Base-by-base conservation (phyloP, 257 asterid genomes). In the Solanum raphanifolium region DNA sequence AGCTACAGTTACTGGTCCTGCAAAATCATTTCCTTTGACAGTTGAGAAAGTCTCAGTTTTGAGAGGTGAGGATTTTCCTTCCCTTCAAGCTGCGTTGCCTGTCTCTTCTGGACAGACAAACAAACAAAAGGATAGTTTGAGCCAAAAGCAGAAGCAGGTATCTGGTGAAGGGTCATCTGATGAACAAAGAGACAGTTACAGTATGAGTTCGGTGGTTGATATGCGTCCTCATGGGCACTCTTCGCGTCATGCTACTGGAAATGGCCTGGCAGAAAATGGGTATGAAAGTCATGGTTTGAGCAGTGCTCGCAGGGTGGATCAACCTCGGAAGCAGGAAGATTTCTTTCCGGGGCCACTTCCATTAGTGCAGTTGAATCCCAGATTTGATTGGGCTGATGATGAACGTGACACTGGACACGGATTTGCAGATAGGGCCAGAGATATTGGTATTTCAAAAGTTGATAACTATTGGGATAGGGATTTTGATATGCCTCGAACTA, bases 51-150 rank as follows among this genome's bases (percentile, higher is more conserved):
- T 94, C 4, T 85, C 93, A 87, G 96, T 97, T 87, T 92, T 97
- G 96, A 92, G 96, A 91, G 99, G 99, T 27, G 99, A 97, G 94
- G 99, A 97, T 91, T 97, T 97, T 89, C 99, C 99, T n/a, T 92
- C 99, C 86, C 91, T 97, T 87, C 95, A 93, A 89, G 99, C 97
- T 83, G 98, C 94, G 13, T 91, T 94, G 90, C 98, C 99, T 10
- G 92, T 90, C 35, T 90, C 96, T 13, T 92, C 98, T 13, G 98
- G 94, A 86, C 71, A 93, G 62, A 90, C 93, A 68, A 95, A 89
- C 90, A 97, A 94, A 78, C 97, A 90, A 85, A 95, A 93, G 89
- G 98, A 97, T 71, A 90, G 90, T 66, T 74, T 76, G 87, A 92
- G 78, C 88, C 94, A 91, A 90, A 97, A 96, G 92, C 97, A 92